Conservation (phyloP, 2,329 filamentous ascomycete species). For the Aspergillus puulaauensis region DNA sequence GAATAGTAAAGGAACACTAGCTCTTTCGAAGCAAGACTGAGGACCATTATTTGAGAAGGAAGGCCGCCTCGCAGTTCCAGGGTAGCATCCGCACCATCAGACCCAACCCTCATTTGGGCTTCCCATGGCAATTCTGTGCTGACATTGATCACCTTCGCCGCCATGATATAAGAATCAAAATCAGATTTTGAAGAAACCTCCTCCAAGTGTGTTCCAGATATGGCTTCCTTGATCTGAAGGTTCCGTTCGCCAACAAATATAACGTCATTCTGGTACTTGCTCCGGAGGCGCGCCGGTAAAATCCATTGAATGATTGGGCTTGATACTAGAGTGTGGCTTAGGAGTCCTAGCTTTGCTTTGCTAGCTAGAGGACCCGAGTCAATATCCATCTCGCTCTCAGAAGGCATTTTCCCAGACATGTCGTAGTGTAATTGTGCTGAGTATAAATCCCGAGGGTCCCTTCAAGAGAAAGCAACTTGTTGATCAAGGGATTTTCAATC, state of each 20-base stretch:
- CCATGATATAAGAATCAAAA: conserved; percentile 75
- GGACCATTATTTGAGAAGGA: conserved; percentile 77
- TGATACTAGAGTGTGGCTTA: conserved; percentile 74
- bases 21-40: conserved; percentile 72
- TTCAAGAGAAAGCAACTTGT: conserved; percentile 11
- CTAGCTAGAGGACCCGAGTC: conserved; percentile 8
- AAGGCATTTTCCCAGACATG: neutral
- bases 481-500: neutral
- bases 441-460: conserved; percentile 1
- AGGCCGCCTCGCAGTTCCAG: conserved; percentile 33
- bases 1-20: conserved; percentile 74
- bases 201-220: conserved; percentile 64
- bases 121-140: conserved; percentile 42
- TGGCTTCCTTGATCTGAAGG: conserved; percentile 76
- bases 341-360: conserved; percentile 63
- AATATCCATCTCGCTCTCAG: conserved; percentile 17
- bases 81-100: conserved; percentile 10
- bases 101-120: conserved; percentile 27
- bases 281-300: conserved; percentile 74
- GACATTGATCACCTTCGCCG: conserved; percentile 72
- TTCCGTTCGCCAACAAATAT: conserved; percentile 81
- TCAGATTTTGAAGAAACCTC: conserved; percentile 76
- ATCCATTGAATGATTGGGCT: conserved; percentile 76
- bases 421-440: neutral
- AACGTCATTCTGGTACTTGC: conserved; percentile 71